Percentiles rank a stretch among this genome's conserved stretches.
These are phyloP conservation scores for Ceratobasidium sp. DNA, from an alignment of 1,284 basidiomycete genomes.

Conservation along the genomic window DNA sequence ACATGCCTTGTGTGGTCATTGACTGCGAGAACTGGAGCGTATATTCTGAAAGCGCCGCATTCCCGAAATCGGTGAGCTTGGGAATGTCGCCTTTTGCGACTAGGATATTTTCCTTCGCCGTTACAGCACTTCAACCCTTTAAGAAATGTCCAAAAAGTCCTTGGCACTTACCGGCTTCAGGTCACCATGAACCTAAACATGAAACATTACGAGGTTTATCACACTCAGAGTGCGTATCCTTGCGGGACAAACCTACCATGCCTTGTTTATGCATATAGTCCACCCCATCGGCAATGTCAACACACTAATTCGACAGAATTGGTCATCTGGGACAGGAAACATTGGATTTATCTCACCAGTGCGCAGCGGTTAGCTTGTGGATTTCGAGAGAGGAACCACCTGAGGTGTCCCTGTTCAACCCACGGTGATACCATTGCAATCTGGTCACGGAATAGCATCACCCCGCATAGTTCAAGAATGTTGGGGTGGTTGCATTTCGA, in stretches of 20 bases:
- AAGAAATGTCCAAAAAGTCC: not conserved
- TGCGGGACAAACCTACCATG: slow-evolving; percentile 1
- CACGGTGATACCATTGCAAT: slow-evolving; percentile 35
- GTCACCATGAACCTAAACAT: slow-evolving; percentile 13
- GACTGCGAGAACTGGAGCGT: slow-evolving; percentile 12
- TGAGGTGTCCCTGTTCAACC: slow-evolving; percentile 2
- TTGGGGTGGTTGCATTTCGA: slow-evolving; percentile 14
- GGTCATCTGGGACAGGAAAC: not conserved
- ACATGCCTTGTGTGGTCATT: not conserved
- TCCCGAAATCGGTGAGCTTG: slow-evolving; percentile 13
- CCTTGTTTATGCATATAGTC: slow-evolving; percentile 1
- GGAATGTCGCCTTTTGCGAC: not conserved
- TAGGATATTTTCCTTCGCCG: slow-evolving; percentile 3
- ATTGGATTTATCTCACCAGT: not conserved
- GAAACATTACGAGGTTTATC: not conserved
- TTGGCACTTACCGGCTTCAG: slow-evolving; percentile 14
- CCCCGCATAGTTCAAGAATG: slow-evolving; percentile 3
- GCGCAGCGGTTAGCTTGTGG: not conserved
- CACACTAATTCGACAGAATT: slow-evolving; percentile 11
- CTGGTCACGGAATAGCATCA: slow-evolving; percentile 1
- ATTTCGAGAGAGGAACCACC: not conserved
- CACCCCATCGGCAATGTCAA: slow-evolving; percentile 8
- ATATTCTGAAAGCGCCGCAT: not conserved
- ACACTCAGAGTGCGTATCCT: not conserved
- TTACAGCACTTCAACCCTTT: not conserved